A percentile compares a stretch with the other conserved stretches of the same genome.
Evolutionary conservation across 2,329 filamentous ascomycete genomes (phyloP).

Genomic region (Nemania sp.): DNA sequence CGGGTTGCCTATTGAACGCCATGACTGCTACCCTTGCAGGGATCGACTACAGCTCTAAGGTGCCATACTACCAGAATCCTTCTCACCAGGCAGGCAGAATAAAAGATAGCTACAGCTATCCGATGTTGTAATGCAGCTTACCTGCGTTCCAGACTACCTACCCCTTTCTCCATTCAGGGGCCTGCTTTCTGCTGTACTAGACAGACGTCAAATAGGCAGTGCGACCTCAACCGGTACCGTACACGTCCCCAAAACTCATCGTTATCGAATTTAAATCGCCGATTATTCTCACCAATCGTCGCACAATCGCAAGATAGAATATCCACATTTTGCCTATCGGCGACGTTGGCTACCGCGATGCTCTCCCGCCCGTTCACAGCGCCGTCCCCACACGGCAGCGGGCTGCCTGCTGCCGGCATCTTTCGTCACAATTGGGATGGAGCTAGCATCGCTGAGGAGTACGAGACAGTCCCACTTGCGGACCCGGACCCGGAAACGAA

Average conservation of each 20-base stretch:
- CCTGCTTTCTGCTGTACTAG: background rate
- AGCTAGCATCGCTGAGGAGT: background rate
- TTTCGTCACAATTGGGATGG: background rate
- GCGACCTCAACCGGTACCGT: background rate
- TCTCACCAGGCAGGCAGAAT: slow-evolving; percentile 1
- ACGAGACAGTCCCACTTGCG: background rate
- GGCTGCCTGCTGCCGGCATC: slow-evolving; percentile 2
- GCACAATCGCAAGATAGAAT: background rate
- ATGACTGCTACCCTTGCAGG: slow-evolving; percentile 27
- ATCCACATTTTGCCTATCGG: background rate
- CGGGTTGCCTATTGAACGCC: slow-evolving; percentile 27
- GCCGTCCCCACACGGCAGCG: background rate
- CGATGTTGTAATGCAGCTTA: background rate
- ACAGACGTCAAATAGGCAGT: background rate
- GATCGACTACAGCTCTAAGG: slow-evolving; percentile 24
- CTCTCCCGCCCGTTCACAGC: slow-evolving; percentile 14
- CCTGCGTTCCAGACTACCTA: background rate
- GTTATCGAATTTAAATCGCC: background rate
- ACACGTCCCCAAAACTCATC: background rate
- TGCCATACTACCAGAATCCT: slow-evolving; percentile 17
- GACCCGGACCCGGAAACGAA: slow-evolving; percentile 6
- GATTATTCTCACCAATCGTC: background rate
- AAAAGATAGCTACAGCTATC: background rate
- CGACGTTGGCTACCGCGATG: slow-evolving; percentile 10
- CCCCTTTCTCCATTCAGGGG: slow-evolving; percentile 16